These are phyloP conservation scores for Myriosclerotinia scirpicola DNA, from an alignment of 2,329 filamentous ascomycete genomes.

Conservation along the genomic window DNA sequence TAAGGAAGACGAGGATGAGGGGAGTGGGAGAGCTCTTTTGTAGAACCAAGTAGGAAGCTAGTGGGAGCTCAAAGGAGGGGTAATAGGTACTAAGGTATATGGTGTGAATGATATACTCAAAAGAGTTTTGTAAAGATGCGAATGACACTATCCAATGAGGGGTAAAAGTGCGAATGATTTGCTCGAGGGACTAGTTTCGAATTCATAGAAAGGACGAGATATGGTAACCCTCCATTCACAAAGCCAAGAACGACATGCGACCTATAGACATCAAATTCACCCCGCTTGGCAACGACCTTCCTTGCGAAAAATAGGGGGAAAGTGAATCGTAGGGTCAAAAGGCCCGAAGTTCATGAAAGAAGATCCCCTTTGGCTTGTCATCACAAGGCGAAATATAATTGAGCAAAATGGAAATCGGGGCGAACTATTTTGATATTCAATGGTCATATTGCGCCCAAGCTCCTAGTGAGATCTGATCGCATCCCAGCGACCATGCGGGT, in stretches of 20 bases:
- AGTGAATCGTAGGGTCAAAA: constrained; percentile 2
- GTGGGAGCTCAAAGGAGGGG: constrained; percentile 2
- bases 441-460: constrained; percentile 14
- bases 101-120: constrained; percentile 2
- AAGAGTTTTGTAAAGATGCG: not conserved
- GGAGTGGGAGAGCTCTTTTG: constrained; percentile 6
- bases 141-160: not conserved
- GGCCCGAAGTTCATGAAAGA: constrained; percentile 12
- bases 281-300: not conserved
- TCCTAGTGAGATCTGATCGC: constrained; percentile 20
- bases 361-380: constrained; percentile 11
- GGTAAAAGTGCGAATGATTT: not conserved
- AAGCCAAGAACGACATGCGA: not conserved
- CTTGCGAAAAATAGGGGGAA: not conserved
- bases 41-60: not conserved
- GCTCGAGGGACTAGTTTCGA: not conserved
- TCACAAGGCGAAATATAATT: constrained; percentile 16
- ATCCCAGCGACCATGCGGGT: constrained; percentile 10
- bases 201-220: constrained; percentile 2
- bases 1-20: not conserved
- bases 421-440: not conserved
- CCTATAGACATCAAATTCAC: not conserved
- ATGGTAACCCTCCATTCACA: not conserved
- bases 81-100: not conserved
- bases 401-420: not conserved